These are phyloP conservation scores for Neurospora sp. DNA, from an alignment of 495 filamentous ascomycete species.

Conservation along the genomic window DNA sequence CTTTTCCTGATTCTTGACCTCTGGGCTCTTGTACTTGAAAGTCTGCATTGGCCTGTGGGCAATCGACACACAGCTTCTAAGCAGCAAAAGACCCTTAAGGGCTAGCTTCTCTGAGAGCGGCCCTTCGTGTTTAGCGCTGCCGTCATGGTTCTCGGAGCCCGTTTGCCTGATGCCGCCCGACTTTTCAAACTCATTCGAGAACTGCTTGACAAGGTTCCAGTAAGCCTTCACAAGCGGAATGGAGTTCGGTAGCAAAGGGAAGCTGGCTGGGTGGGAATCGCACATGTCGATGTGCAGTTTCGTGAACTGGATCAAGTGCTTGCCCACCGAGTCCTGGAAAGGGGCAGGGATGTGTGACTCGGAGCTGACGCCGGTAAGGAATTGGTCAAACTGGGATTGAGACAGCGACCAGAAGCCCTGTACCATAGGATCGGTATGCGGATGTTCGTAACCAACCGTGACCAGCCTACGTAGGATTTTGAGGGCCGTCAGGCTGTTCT, in stretches of 20 bases:
- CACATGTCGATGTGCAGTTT: slow-evolving; percentile 88
- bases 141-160: slow-evolving; percentile 33
- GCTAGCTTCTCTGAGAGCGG: slow-evolving; percentile 64
- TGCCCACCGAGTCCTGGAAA: slow-evolving; percentile 51
- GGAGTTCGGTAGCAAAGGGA: slow-evolving; percentile 69
- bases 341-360: slow-evolving; percentile 37
- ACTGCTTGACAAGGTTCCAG: slow-evolving; percentile 67
- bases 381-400: slow-evolving; percentile 59
- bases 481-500: slow-evolving; percentile 65
- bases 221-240: slow-evolving; percentile 66
- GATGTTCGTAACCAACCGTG: slow-evolving; percentile 71
- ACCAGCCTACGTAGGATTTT: slow-evolving; percentile 74
- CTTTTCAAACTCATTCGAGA: slow-evolving; percentile 59
- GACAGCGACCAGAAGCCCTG: slow-evolving; percentile 66
- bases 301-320: slow-evolving; percentile 78
- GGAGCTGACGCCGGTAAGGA: slow-evolving; percentile 43
- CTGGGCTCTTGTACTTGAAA: slow-evolving; percentile 65
- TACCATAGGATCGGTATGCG: slow-evolving; percentile 65
- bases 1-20: slow-evolving; percentile 60
- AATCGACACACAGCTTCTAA: slow-evolving; percentile 78
- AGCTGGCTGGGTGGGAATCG: slow-evolving; percentile 61
- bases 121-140: slow-evolving; percentile 43
- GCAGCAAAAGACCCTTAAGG: slow-evolving; percentile 68
- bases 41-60: slow-evolving; percentile 68
- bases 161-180: slow-evolving; percentile 39